Conservation (phyloP, 73 alveolate species). For the Diophrys sp. region DNA sequence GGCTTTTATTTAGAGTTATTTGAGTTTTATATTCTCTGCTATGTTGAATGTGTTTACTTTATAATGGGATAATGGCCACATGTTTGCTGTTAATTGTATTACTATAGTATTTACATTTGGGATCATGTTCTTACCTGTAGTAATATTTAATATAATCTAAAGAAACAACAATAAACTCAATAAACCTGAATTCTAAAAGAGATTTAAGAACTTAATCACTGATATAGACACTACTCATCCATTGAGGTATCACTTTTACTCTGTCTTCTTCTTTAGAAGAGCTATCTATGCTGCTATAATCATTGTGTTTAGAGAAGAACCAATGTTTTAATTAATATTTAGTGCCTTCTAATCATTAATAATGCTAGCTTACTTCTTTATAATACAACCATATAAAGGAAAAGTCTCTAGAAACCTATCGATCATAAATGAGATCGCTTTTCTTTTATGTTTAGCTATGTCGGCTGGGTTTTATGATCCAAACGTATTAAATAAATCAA, state of each 20-base stretch:
- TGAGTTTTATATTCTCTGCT: background rate
- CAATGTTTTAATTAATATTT: background rate
- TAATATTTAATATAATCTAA: background rate
- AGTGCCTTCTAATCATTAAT: background rate
- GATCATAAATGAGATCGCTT: background rate
- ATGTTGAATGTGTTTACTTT: conserved; percentile 7
- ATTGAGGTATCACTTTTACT: conserved; percentile 5
- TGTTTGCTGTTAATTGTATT: no score
- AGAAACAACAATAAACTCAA: background rate
- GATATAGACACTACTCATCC: conserved; percentile 9
- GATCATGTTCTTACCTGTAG: background rate
- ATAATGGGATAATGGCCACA: background rate
- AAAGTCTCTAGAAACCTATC: background rate
- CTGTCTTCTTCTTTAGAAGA: conserved; percentile 19
- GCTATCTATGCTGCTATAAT: conserved; percentile 9
- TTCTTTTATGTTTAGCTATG: background rate
- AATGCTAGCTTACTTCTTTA: background rate
- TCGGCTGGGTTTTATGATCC: background rate
- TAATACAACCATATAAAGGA: background rate
- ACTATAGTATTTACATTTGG: no score
- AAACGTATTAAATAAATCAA: no score
- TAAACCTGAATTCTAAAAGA: background rate
- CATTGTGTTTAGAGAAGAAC: background rate
- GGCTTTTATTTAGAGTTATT: conserved; percentile 1
- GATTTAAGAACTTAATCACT: conserved; percentile 11